phyloP scores from a whole-genome alignment of 1,139 yeast species.

The Blastobotrys apis region DNA sequence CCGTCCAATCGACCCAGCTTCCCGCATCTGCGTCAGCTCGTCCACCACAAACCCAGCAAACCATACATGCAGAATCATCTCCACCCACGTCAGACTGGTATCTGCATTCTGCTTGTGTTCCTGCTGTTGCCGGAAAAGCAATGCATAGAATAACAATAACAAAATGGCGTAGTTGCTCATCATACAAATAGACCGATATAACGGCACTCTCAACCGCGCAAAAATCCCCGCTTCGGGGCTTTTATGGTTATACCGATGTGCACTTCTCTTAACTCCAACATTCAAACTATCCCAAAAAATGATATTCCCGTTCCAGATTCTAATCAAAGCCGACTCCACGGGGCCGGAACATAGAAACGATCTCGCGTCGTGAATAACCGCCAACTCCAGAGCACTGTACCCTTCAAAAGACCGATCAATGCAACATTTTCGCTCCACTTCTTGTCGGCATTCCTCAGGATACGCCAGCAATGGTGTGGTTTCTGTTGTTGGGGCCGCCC shows the following conservation, averaged over 20 bases:
- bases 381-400: conserved; percentile 30
- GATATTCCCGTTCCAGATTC: conserved; percentile 35
- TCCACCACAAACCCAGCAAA: conserved; percentile 34
- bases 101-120: conserved; percentile 4
- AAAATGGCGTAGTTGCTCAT: conserved; percentile 31
- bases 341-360: conserved; percentile 29
- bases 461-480: conserved; percentile 18
- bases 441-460: conserved; percentile 9
- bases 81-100: conserved; percentile 21
- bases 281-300: conserved; percentile 35
- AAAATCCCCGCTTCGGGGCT: conserved; percentile 19
- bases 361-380: conserved; percentile 29
- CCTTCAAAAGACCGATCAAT: conserved; percentile 18
- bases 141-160: conserved; percentile 28
- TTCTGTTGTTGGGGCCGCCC: too few species aligned
- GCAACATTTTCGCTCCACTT: conserved; percentile 13
- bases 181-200: conserved; percentile 32
- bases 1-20: conserved; percentile 30
- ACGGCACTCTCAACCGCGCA: conserved; percentile 34
- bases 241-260: conserved; percentile 17
- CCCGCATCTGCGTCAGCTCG: conserved; percentile 32
- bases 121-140: conserved; percentile 21
- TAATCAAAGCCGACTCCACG: conserved; percentile 28
- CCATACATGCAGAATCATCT: conserved; percentile 32
- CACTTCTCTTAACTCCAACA: conserved; percentile 25